phyloP scores from a whole-genome alignment of 805 yeast genomes.

The Wickerhamomyces sydowiorum region DNA sequence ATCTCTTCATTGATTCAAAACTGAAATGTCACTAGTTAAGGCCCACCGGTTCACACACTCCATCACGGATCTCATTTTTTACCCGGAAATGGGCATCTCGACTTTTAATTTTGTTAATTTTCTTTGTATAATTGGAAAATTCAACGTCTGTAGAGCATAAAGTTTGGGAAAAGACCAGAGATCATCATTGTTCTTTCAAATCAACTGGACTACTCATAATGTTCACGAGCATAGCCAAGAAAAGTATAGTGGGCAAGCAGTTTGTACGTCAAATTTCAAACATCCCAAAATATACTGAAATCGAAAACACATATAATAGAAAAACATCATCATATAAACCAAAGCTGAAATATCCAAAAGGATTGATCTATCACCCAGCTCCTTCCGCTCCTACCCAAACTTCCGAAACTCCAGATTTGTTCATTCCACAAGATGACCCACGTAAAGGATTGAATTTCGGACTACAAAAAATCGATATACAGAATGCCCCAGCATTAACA shows the following conservation, averaged over 20 bases:
- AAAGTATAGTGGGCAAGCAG: not conserved
- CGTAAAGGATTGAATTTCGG: slow-evolving; percentile 36
- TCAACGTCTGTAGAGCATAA: not conserved
- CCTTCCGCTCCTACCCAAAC: slow-evolving; percentile 57
- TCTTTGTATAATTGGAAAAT: not conserved
- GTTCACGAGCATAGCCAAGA: too few relatives aligned
- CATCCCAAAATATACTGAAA: slow-evolving; percentile 16
- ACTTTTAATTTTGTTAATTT: not conserved
- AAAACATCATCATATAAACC: slow-evolving; percentile 62
- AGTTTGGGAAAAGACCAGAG: too few relatives aligned
- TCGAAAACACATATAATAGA: slow-evolving; percentile 57
- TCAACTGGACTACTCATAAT: too few relatives aligned
- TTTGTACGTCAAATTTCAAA: not conserved
- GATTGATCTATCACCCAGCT: slow-evolving; percentile 55
- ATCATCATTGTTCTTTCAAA: too few relatives aligned
- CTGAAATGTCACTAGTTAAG: too few relatives aligned
- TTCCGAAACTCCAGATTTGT: slow-evolving; percentile 57
- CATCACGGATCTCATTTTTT: not conserved
- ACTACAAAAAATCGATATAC: slow-evolving; percentile 17
- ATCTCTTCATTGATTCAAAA: too few relatives aligned
- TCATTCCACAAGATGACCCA: slow-evolving; percentile 58
- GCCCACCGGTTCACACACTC: not conserved
- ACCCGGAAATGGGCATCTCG: not conserved
- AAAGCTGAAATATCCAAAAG: slow-evolving; percentile 48
- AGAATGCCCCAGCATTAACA: slow-evolving; percentile 33